phyloP scores from a whole-genome alignment of 176 grass and related monocot genomes.

The Secale cereale region DNA sequence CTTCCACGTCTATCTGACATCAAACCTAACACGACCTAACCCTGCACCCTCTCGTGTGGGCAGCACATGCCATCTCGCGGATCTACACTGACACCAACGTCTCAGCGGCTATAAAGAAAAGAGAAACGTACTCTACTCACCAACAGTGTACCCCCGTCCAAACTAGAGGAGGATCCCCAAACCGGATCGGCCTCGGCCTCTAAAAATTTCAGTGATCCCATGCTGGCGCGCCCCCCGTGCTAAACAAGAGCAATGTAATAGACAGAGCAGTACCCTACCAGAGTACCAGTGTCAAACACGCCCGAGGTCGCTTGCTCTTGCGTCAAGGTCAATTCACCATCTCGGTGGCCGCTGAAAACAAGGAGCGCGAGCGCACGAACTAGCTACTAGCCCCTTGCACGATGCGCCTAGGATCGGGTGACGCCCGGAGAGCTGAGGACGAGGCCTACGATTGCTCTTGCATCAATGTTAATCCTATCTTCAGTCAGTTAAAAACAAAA shows the following conservation, averaged over 20 bases:
- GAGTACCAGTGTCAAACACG: not conserved
- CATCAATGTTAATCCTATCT: conserved; percentile 18
- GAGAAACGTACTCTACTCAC: not conserved
- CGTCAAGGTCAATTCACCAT: conserved; percentile 13
- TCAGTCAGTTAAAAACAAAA: no score
- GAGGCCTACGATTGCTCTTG: not conserved
- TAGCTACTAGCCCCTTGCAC: not conserved
- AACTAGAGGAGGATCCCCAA: not conserved
- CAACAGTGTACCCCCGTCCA: not conserved
- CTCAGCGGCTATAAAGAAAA: no score
- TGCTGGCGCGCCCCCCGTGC: not conserved
- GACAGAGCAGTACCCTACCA: no score
- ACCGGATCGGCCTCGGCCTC: not conserved
- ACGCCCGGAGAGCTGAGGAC: not conserved
- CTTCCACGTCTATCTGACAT: no score
- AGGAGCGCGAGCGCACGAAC: not conserved
- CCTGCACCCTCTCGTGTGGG: not conserved
- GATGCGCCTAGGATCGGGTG: conserved; percentile 33
- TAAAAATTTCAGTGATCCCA: not conserved
- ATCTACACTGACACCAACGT: not conserved
- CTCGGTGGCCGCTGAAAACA: conserved; percentile 18
- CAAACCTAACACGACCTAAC: no score
- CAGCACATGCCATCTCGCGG: not conserved
- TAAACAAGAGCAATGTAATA: not conserved
- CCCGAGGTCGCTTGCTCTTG: conserved; percentile 10